Evolutionary conservation across 108 stramenopile genomes (phyloP), one percentile per base, ranked within the genome.

Genomic region (Mediolabrus comicus): DNA sequence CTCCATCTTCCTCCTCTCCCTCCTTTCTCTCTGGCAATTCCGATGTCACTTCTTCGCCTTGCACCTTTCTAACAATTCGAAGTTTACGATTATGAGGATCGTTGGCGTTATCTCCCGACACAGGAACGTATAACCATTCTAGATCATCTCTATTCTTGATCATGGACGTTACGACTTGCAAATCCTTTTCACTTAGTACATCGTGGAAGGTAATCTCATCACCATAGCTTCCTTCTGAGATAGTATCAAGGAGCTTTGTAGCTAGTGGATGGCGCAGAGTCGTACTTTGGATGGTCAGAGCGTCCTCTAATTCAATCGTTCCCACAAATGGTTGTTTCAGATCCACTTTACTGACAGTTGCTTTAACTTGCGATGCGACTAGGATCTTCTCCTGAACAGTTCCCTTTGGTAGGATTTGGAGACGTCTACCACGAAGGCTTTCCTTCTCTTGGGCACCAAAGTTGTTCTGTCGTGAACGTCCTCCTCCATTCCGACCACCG

Each of bases 401-500:
- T 9, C 84, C 77, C 28, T 62, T 65, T 31, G 89, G 86, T 19
- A 90, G 59, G 43, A 93, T 54, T 3, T 83, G 70, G 22, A 90
- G 53, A 38, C 92, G 83, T 34, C 86, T 85, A 14, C 86, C 92
- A 27, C 85, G 84, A 4, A 93, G 65, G 65, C 87, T 88, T 49
- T 92, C 88, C 53, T 86, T 80, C 35, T 90, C 85, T 17, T 79
- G 74, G 9, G 34, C 27, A 19, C 53, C 46, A 49, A 22, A 49
- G 46, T 49, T 49, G 22, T 24, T 53, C 54, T 71, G 62, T 22
- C 56, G 68, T 30, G 33, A 51, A 22, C 59, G 67, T 9, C 59
- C 59, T 12, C 72, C 68, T 62, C 64, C 43, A 38, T 46, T 53
- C 55, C 72, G 54, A 25, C 69, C 67, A 34, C 80, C 71, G 34